Percentiles rank a stretch among this genome's conserved stretches.
These are phyloP conservation scores for Colletotrichum viniferum DNA, from an alignment of 2,329 filamentous ascomycete genomes.

Conservation along the genomic window DNA sequence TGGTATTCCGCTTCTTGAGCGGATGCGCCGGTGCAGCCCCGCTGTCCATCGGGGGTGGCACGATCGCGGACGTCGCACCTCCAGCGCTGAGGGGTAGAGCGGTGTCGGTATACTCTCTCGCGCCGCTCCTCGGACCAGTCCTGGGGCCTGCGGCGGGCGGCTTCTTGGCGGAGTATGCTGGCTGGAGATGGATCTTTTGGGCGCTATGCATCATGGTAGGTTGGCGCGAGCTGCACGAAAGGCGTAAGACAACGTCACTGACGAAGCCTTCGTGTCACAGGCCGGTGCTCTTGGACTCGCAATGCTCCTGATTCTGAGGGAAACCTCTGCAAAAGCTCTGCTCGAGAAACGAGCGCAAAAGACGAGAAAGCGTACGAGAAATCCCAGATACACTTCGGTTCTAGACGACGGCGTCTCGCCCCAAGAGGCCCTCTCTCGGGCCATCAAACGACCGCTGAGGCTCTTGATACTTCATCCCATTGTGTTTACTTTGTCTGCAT, in stretches of 20 bases:
- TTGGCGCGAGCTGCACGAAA: slow-evolving; percentile 8
- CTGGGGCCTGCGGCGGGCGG: slow-evolving; percentile 36
- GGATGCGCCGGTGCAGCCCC: slow-evolving; percentile 29
- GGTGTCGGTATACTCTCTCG: slow-evolving; percentile 36
- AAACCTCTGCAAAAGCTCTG: slow-evolving; percentile 54
- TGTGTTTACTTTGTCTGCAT: slow-evolving; percentile 47
- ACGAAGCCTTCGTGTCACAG: slow-evolving; percentile 30
- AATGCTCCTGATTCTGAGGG: slow-evolving; percentile 44
- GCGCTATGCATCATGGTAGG: slow-evolving; percentile 41
- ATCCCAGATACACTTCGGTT: slow-evolving; percentile 23
- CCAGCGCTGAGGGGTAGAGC: slow-evolving; percentile 34
- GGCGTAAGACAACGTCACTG: not conserved
- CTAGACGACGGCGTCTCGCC: slow-evolving; percentile 7
- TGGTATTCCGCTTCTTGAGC: slow-evolving; percentile 34
- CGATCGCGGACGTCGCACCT: slow-evolving; percentile 38
- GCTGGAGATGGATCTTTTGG: slow-evolving; percentile 52
- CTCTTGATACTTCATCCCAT: slow-evolving; percentile 58
- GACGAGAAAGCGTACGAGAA: slow-evolving; percentile 44
- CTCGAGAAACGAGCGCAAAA: slow-evolving; percentile 49
- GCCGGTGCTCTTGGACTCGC: slow-evolving; percentile 35
- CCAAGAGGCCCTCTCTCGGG: slow-evolving; percentile 32
- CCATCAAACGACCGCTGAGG: slow-evolving; percentile 47
- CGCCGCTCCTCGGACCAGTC: slow-evolving; percentile 35
- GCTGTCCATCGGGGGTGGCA: slow-evolving; percentile 36
- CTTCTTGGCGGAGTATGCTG: slow-evolving; percentile 29